A percentile compares a stretch with the other conserved stretches of the same genome.
These are phyloP conservation scores for Coemansia sp. DNA, from an alignment of 192 early-diverging fungal genomes.

Conservation along the genomic window DNA sequence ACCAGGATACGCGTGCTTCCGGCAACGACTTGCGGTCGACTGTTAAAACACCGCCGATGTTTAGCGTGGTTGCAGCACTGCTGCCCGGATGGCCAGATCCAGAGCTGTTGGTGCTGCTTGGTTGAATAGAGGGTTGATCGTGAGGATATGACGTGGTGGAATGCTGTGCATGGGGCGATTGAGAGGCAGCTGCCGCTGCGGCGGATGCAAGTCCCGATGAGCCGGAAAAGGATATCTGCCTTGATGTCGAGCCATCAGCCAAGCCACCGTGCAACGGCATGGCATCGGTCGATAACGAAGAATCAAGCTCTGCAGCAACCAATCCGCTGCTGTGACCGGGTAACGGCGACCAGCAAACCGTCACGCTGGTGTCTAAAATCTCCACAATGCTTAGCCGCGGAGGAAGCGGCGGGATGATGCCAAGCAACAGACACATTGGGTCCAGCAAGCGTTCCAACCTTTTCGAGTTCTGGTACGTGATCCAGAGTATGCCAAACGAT, in stretches of 20 bases:
- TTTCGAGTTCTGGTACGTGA: slow-evolving; percentile 40
- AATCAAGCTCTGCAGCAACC: slow-evolving; percentile 3
- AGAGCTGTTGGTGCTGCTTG: not conserved
- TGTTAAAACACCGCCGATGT: slow-evolving; percentile 9
- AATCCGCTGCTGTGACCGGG: not conserved
- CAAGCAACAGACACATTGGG: slow-evolving; percentile 34
- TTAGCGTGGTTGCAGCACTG: not conserved
- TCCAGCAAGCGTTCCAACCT: slow-evolving; percentile 43
- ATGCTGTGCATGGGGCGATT: not conserved
- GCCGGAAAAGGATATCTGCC: not conserved
- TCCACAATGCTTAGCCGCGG: slow-evolving; percentile 35
- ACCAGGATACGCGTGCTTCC: slow-evolving; percentile 19
- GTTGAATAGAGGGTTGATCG: not conserved
- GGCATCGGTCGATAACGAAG: not conserved
- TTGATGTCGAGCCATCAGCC: not conserved
- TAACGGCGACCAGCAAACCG: slow-evolving; percentile 23
- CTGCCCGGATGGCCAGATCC: not conserved
- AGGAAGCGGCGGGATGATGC: slow-evolving; percentile 37
- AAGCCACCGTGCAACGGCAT: not conserved
- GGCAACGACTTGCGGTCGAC: slow-evolving; percentile 22
- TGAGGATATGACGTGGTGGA: not conserved
- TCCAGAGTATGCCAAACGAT: slow-evolving; percentile 50
- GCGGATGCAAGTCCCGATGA: not conserved
- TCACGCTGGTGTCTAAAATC: slow-evolving; percentile 27
- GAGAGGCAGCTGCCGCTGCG: not conserved